Conservation (phyloP, 495 filamentous ascomycete species). For the Glarea lozoyensis region DNA sequence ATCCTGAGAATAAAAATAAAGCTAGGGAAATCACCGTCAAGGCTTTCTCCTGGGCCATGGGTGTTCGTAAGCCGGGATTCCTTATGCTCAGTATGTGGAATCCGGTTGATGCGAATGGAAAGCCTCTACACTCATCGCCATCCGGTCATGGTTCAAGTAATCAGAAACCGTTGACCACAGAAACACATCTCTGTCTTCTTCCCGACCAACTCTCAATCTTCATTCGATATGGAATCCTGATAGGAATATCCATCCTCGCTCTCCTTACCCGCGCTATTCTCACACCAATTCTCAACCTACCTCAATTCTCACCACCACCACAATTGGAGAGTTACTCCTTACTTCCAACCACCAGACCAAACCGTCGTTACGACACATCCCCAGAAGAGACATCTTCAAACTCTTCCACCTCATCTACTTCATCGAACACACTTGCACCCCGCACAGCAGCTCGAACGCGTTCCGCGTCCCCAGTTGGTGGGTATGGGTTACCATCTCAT, state of each 20-base stretch:
- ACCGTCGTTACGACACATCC: conserved; percentile 1
- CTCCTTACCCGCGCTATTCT: conserved; percentile 55
- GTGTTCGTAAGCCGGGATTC: conserved; percentile 84
- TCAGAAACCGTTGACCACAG: conserved; percentile 45
- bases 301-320: conserved; percentile 28
- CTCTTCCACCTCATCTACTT: conserved; percentile 16
- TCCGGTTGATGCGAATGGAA: conserved; percentile 60
- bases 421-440: conserved; percentile 13
- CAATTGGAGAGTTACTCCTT: conserved; percentile 10
- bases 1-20: conserved; percentile 52
- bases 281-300: conserved; percentile 35
- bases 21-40: conserved; percentile 93
- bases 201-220: conserved; percentile 81
- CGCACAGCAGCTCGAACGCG: conserved; percentile 19
- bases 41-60: conserved; percentile 90
- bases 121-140: conserved; percentile 32
- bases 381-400: conserved; percentile 12
- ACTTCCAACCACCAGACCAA: conserved; percentile 12
- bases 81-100: conserved; percentile 87
- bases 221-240: conserved; percentile 60
- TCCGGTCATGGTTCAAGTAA: conserved; percentile 19
- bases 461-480: conserved; percentile 20
- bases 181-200: conserved; percentile 85
- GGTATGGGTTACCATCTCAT: conserved; percentile 17
- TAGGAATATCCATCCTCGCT: conserved; percentile 47